Evolutionary conservation across 352 stramenopile species (phyloP).

Genomic region (Pythium rishiriense): DNA sequence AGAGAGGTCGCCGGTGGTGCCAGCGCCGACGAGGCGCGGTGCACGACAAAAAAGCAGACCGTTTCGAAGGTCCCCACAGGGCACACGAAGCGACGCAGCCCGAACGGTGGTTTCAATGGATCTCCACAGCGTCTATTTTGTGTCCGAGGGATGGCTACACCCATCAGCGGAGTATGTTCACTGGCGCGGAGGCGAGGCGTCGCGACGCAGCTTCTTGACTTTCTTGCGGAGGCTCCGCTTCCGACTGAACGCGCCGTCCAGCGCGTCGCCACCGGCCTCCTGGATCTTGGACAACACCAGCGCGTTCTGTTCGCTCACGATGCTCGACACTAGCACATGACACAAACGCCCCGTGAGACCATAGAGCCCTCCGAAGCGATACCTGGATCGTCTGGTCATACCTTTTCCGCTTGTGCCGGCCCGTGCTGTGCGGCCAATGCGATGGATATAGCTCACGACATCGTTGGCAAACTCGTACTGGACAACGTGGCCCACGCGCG

Average conservation of each 20-base stretch:
- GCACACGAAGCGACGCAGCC: background rate
- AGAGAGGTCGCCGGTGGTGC: no score
- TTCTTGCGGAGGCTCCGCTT: conserved; percentile 84
- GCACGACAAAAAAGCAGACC: background rate
- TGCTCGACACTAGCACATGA: conserved; percentile 54
- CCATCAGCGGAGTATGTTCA: no score
- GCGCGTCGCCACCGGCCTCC: conserved; percentile 45
- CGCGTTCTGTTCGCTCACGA: conserved; percentile 58
- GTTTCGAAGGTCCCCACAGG: background rate
- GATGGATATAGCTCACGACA: conserved; percentile 81
- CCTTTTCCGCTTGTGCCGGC: conserved; percentile 54
- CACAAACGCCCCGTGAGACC: background rate
- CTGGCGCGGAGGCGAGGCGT: background rate
- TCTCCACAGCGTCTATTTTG: conserved; percentile 20
- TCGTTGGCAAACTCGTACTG: conserved; percentile 84
- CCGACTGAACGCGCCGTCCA: conserved; percentile 73
- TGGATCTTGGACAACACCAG: conserved; percentile 69
- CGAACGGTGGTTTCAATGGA: background rate
- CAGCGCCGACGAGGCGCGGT: background rate
- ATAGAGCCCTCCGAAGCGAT: no score
- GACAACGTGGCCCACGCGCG: conserved; percentile 66
- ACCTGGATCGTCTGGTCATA: conserved; percentile 20
- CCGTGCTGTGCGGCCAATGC: conserved; percentile 72
- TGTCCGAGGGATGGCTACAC: background rate
- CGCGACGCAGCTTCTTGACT: conserved; percentile 54